Percentiles rank a stretch among this genome's conserved stretches.
Conservation (phyloP, 225 moss, liverwort and hornwort genomes). For the Marchantia polymorpha region DNA sequence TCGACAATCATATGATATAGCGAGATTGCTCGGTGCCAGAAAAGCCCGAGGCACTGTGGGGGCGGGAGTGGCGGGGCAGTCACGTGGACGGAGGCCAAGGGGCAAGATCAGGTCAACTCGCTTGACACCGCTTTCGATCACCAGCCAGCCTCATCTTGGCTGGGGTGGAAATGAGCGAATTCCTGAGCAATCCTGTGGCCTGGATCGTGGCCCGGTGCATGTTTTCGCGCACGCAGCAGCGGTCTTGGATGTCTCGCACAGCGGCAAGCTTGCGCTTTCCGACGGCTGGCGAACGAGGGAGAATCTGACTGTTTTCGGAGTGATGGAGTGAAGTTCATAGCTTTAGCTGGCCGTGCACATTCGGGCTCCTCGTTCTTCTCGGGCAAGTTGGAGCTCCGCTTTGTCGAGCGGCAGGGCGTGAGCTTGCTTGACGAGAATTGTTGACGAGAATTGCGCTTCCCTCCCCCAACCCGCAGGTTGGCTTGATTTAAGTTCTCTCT, state of each 20-base stretch:
- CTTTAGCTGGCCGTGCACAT: too few relatives aligned
- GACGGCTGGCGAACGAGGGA: neutral
- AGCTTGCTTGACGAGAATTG: too few relatives aligned
- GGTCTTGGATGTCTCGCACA: neutral
- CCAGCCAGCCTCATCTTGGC: neutral
- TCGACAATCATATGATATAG: neutral
- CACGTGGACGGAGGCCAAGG: neutral
- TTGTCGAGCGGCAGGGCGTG: too few relatives aligned
- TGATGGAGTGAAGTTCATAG: neutral
- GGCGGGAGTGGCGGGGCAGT: neutral
- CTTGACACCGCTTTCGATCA: slow-evolving; percentile 2
- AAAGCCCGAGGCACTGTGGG: neutral
- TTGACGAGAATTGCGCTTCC: too few relatives aligned
- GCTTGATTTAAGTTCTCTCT: too few relatives aligned
- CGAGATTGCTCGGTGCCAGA: neutral
- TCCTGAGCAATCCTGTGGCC: neutral
- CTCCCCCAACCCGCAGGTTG: too few relatives aligned
- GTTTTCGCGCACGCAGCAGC: neutral
- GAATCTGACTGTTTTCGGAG: neutral
- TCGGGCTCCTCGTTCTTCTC: too few relatives aligned
- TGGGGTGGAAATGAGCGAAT: neutral
- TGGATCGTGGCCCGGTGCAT: neutral
- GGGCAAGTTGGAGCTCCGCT: too few relatives aligned
- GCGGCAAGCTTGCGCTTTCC: neutral
- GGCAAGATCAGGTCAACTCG: neutral